Conservation (phyloP, 257 asterid species). For the Verbascum thapsus region DNA sequence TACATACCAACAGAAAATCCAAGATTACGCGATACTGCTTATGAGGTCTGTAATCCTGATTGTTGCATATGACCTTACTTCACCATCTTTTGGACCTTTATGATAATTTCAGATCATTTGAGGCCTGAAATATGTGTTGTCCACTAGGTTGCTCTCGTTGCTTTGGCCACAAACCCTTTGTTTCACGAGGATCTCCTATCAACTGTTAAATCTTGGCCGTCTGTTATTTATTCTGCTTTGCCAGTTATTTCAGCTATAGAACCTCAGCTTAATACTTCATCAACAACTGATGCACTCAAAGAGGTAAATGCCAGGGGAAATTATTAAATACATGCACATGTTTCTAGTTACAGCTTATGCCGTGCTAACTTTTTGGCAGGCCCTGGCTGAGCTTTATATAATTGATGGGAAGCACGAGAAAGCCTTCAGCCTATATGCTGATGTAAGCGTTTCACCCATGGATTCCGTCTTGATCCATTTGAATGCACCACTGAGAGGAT, state of each 20-base stretch:
- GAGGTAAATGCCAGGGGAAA: slow-evolving; percentile 58
- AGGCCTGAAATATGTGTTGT: slow-evolving; percentile 32
- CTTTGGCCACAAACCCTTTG: slow-evolving; percentile 84
- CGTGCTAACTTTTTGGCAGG: slow-evolving; percentile 49
- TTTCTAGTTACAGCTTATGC: slow-evolving; percentile 28
- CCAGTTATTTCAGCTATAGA: slow-evolving; percentile 94
- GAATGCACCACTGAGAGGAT: slow-evolving; percentile 15
- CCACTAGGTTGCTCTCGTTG: slow-evolving; percentile 88
- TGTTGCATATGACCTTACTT: slow-evolving; percentile 13
- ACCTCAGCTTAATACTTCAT: slow-evolving; percentile 85
- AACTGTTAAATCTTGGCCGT: slow-evolving; percentile 89
- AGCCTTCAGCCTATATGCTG: slow-evolving; percentile 91
- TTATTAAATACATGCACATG: slow-evolving; percentile 13
- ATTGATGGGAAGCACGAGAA: slow-evolving; percentile 86
- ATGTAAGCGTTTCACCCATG: slow-evolving; percentile 59
- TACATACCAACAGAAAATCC: slow-evolving; percentile 95
- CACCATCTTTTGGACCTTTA: neutral
- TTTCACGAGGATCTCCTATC: slow-evolving; percentile 90
- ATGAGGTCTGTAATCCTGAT: slow-evolving; percentile 65
- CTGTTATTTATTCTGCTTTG: slow-evolving; percentile 73
- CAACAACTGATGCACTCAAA: slow-evolving; percentile 78
- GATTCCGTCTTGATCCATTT: slow-evolving; percentile 17
- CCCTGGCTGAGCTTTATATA: slow-evolving; percentile 85
- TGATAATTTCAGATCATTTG: slow-evolving; percentile 14
- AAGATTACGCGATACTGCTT: slow-evolving; percentile 94